phyloP scores from a whole-genome alignment of 768 basidiomycete species.

The Boletus rufocinnamomeus region DNA sequence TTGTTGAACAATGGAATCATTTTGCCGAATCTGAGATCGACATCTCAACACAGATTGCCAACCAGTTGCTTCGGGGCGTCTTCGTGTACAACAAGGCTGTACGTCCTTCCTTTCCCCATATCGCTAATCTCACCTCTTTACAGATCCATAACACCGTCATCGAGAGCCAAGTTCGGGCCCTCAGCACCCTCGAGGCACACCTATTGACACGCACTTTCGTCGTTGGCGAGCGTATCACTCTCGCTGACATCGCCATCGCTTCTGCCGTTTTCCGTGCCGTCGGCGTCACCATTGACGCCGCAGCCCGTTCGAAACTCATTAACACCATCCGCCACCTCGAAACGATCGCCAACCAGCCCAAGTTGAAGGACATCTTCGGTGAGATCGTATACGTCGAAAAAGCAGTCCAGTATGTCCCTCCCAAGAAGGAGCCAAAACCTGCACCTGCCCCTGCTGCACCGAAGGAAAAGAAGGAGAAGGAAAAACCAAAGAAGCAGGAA shows the following conservation, averaged over 20 bases:
- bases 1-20: constrained; percentile 84
- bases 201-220: constrained; percentile 84
- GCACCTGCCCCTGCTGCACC: constrained; percentile 41
- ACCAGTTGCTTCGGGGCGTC: constrained; percentile 44
- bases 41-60: constrained; percentile 38
- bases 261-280: constrained; percentile 56
- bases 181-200: constrained; percentile 72
- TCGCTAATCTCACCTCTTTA: background rate
- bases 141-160: constrained; percentile 59
- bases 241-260: constrained; percentile 83
- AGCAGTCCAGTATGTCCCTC: constrained; percentile 67
- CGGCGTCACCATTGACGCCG: constrained; percentile 61
- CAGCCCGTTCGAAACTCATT: constrained; percentile 64
- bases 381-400: constrained; percentile 65
- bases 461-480: constrained; percentile 67
- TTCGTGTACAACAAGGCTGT: constrained; percentile 86
- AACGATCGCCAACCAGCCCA: constrained; percentile 85
- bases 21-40: constrained; percentile 70
- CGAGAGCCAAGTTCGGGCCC: constrained; percentile 56
- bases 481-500: constrained; percentile 54
- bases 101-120: constrained; percentile 29
- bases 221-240: constrained; percentile 91
- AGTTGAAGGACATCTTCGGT: constrained; percentile 67
- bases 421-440: constrained; percentile 65
- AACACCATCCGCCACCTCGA: constrained; percentile 84